These are phyloP conservation scores for Dryadomyces quercus-mongolicae DNA, from an alignment of 2,329 filamentous ascomycete species.

Conservation along the genomic window DNA sequence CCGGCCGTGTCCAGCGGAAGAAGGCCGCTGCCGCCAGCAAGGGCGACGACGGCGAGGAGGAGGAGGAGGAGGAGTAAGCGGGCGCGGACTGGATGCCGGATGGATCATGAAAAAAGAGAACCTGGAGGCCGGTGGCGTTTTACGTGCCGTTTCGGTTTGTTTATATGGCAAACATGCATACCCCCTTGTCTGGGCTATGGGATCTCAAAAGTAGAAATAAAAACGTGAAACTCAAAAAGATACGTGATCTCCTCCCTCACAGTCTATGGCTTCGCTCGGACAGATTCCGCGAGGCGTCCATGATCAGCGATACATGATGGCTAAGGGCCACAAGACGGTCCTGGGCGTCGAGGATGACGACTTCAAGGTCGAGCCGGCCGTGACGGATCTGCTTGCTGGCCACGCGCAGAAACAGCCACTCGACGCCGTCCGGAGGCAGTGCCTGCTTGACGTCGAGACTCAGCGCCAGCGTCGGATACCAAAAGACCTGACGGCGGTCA, in stretches of 20 bases:
- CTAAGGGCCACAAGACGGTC: constrained; percentile 57
- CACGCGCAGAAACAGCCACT: constrained; percentile 59
- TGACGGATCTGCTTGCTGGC: constrained; percentile 55
- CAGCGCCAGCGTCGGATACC: constrained; percentile 67
- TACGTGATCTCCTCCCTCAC: no score
- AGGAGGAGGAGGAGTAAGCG: constrained; percentile 42
- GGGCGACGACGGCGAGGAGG: constrained; percentile 67
- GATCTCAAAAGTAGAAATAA: not conserved
- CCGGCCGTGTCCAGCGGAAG: constrained; percentile 98
- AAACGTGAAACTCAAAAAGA: not conserved
- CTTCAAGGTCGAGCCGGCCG: constrained; percentile 63
- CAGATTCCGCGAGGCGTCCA: constrained; percentile 51
- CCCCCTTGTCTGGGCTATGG: not conserved
- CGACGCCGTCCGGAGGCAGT: constrained; percentile 53
- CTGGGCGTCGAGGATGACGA: constrained; percentile 50
- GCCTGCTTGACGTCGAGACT: constrained; percentile 68
- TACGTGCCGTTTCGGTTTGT: not conserved
- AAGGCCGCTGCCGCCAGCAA: constrained; percentile 95
- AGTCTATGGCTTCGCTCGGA: constrained; percentile 4
- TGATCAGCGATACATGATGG: constrained; percentile 53
- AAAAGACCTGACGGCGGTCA: constrained; percentile 27
- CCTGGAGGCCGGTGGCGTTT: not conserved
- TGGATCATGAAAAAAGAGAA: not conserved
- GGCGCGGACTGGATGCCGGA: not conserved
- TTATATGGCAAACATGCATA: not conserved